Evolutionary conservation across 768 basidiomycete genomes (phyloP).

Genomic region (Galerina sulciceps): DNA sequence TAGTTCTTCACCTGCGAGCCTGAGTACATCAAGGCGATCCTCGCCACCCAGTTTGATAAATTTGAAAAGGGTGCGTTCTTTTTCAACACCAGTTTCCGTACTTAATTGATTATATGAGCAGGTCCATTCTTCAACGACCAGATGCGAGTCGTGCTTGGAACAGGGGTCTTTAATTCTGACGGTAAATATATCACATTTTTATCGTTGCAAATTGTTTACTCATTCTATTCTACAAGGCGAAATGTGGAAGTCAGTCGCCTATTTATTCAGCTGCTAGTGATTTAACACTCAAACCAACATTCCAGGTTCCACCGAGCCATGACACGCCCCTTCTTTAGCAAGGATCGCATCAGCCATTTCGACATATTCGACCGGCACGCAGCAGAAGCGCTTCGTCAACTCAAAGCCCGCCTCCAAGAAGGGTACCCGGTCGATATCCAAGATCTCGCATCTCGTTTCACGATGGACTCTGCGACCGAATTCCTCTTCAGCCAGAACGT

Average conservation of each 20-base stretch:
- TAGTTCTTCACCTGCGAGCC: slow-evolving; percentile 54
- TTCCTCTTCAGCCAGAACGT: slow-evolving; percentile 60
- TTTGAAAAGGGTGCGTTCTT: slow-evolving; percentile 33
- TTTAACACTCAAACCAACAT: background rate
- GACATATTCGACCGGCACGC: slow-evolving; percentile 58
- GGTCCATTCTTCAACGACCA: slow-evolving; percentile 19
- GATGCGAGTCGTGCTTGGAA: slow-evolving; percentile 45
- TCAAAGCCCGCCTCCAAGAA: slow-evolving; percentile 43
- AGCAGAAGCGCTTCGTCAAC: slow-evolving; percentile 45
- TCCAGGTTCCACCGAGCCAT: slow-evolving; percentile 60
- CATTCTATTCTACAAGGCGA: slow-evolving; percentile 38
- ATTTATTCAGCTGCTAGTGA: background rate
- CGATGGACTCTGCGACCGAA: slow-evolving; percentile 61
- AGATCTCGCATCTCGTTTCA: slow-evolving; percentile 59
- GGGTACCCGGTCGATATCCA: slow-evolving; percentile 64
- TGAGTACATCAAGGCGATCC: slow-evolving; percentile 51
- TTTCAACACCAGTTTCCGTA: background rate
- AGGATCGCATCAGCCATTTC: slow-evolving; percentile 56
- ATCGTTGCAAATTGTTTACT: background rate
- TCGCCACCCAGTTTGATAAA: slow-evolving; percentile 42
- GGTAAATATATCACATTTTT: slow-evolving; percentile 30
- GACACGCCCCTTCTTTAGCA: slow-evolving; percentile 64
- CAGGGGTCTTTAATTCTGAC: slow-evolving; percentile 65
- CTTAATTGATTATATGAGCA: slow-evolving; percentile 3
- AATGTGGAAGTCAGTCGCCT: slow-evolving; percentile 55